Percentiles rank a stretch among this genome's conserved stretches.
These are phyloP conservation scores for Globisporangium nodosum DNA, from an alignment of 352 stramenopile species.

Conservation along the genomic window DNA sequence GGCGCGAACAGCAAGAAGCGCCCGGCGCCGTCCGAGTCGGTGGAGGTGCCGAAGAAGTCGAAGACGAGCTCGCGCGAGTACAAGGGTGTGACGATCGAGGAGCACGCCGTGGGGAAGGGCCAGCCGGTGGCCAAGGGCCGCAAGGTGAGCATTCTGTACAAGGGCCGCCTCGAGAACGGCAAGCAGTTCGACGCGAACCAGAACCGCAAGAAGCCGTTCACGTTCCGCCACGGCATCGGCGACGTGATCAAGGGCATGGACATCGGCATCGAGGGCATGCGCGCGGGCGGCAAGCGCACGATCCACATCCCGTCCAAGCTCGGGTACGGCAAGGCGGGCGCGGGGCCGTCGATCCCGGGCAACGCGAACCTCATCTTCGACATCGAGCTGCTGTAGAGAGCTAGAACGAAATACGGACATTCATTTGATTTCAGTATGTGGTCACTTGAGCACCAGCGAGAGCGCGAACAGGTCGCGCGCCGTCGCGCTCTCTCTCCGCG, in stretches of 20 bases:
- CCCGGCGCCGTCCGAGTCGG: conserved; percentile 39
- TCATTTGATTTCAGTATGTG: background rate
- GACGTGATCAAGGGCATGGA: conserved; percentile 96
- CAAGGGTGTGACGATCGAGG: conserved; percentile 81
- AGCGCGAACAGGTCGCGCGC: conserved; percentile 41
- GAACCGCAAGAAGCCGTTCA: conserved; percentile 83
- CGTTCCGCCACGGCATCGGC: conserved; percentile 78
- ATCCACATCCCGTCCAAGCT: conserved; percentile 92
- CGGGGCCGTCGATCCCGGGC: conserved; percentile 75
- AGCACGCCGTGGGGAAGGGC: conserved; percentile 70
- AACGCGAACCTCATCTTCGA: conserved; percentile 94
- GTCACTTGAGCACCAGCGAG: conserved; percentile 38
- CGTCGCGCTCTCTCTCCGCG: conserved; percentile 15
- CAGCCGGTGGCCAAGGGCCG: conserved; percentile 42
- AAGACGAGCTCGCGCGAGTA: conserved; percentile 50
- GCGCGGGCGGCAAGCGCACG: conserved; percentile 86
- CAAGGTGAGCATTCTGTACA: conserved; percentile 83
- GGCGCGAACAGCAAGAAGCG: conserved; percentile 58
- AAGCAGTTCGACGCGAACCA: conserved; percentile 80
- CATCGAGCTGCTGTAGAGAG: conserved; percentile 84
- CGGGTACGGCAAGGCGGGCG: conserved; percentile 89
- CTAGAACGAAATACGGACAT: background rate
- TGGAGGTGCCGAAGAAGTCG: conserved; percentile 75
- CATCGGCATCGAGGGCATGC: conserved; percentile 90
- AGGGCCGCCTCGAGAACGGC: conserved; percentile 71